Base-by-base conservation (phyloP, 306 rosid genomes). In the Hippophae rhamnoides region DNA sequence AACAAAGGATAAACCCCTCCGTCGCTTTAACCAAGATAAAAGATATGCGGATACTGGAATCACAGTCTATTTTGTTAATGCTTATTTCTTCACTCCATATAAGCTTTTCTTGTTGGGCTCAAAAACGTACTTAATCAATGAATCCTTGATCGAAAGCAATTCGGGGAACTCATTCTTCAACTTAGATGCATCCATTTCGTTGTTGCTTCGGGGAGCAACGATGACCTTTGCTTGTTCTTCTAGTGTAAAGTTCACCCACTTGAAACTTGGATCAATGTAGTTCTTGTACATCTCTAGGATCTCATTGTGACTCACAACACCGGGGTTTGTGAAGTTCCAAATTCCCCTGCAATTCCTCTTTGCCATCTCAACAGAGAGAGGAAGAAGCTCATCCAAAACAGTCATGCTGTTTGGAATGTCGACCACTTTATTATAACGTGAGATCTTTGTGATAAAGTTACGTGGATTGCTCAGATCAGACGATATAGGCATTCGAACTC, bases 291-390 rank as follows among this genome's bases (percentile, higher is more conserved):
- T 77, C 68, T 83, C 86, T 54, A 83, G 74, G 63, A 83, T 80
- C 76, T 80, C 89, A 56, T 77, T 80, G 72, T 72, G 77, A 45
- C 78, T 80, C 57, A 83, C 81, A 47, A 55, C 71, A 25, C 86
- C 86, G 1, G 86, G 86, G 59, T 83, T 83, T 64, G 89, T 74
- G 65, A 80, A 77, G 81, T 77, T 77, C 89, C 89, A 80, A 25
- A 67, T 69, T 18, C 86, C 86, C 75, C 58, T 74, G 53, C 64
- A 60, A 38, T 80, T 74, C 54, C 83, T 72, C 59, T 77, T 80
- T 13, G 81, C 81, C 81, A 80, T 83, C 81, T 80, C 82, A 72
- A 80, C 47, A 41, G 86, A 83, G 62, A 83, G 70, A 12, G 81
- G 83, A 5, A 83, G 65, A 13, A 80, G 86, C 67, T 80, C 86